A percentile compares a stretch with the other conserved stretches of the same genome.
These are phyloP conservation scores for Uronychia setigera DNA, from an alignment of 73 alveolate genomes.

Conservation along the genomic window DNA sequence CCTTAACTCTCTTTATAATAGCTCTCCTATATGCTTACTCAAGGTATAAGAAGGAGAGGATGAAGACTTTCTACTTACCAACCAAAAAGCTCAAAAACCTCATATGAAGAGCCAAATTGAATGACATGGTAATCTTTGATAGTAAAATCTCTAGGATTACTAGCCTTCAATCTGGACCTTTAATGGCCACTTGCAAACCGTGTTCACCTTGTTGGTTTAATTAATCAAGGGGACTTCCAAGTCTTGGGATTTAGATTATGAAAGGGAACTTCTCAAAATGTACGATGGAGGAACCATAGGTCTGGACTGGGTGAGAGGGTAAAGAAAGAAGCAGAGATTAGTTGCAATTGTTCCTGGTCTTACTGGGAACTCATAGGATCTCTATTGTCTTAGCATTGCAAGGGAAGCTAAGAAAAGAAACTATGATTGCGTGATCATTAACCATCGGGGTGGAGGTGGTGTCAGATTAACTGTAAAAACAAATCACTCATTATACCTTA, in stretches of 20 bases:
- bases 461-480: neutral
- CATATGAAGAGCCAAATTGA: neutral
- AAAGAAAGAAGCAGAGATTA: neutral
- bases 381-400: neutral
- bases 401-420: neutral
- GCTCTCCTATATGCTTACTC: no score
- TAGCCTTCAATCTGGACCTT: neutral
- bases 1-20: no score
- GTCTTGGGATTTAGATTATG: neutral
- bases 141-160: neutral
- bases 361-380: neutral
- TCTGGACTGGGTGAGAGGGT: neutral
- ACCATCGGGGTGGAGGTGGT: neutral
- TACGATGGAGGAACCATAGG: neutral
- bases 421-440: neutral
- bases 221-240: neutral
- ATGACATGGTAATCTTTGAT: neutral
- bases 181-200: neutral
- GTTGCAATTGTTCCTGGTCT: conserved; percentile 2
- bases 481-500: neutral
- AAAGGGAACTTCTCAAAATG: neutral
- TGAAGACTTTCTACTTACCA: no score
- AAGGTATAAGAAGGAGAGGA: no score
- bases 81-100: no score
- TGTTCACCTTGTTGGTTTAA: neutral